phyloP scores from a whole-genome alignment of 371 early-diverging fungal species.

The Blakeslea trispora region DNA sequence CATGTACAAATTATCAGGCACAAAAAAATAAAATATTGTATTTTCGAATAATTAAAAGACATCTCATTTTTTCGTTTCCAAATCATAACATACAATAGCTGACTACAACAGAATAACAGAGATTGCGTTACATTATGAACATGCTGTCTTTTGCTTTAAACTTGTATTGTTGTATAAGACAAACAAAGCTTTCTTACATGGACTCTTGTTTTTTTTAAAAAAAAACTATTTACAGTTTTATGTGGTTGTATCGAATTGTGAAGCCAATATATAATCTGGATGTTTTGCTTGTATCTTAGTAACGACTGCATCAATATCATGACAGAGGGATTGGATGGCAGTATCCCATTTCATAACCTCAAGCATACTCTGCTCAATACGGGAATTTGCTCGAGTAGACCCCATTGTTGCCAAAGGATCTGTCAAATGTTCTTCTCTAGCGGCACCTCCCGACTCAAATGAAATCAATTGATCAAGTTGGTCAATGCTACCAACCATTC shows the following conservation, averaged over 20 bases:
- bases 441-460: constrained; percentile 72
- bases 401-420: constrained; percentile 28
- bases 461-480: constrained; percentile 84
- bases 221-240: neutral
- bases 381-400: constrained; percentile 30
- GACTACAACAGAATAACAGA: too few species aligned
- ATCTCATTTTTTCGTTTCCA: neutral
- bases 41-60: neutral
- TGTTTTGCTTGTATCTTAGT: constrained; percentile 56
- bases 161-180: too few species aligned
- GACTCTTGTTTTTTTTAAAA: neutral
- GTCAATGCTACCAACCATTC: constrained; percentile 88
- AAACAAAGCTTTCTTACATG: too few species aligned
- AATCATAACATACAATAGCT: too few species aligned
- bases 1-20: too few species aligned
- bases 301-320: constrained; percentile 61
- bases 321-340: constrained; percentile 61
- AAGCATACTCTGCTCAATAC: constrained; percentile 50
- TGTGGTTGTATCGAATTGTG: neutral
- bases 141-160: too few species aligned
- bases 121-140: too few species aligned
- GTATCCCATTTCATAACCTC: constrained; percentile 62
- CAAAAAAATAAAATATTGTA: too few species aligned
- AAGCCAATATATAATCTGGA: constrained; percentile 43
- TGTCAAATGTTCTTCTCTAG: constrained; percentile 26